Base-by-base conservation (phyloP, 345 rosid species). In the Murraya koenigii region DNA sequence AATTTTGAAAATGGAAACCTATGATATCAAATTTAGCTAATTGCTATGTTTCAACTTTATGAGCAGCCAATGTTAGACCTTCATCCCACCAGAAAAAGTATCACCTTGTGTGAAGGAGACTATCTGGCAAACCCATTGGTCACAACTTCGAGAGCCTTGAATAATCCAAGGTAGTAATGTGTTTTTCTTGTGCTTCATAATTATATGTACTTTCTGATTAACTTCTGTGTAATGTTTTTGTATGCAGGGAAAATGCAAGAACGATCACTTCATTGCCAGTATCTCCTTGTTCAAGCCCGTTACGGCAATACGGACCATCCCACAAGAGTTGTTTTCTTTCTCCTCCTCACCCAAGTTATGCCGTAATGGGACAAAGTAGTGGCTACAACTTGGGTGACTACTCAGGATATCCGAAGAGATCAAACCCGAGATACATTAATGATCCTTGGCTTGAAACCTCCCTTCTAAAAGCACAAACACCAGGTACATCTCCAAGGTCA, bases 251-350 rank as follows among this genome's bases (percentile, higher is more conserved):
- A 76, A 90, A 87, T 69, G 83, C 73, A 60, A 90, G 95, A 84
- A 85, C 79, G 77, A 94, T 91, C 49, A 83, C 95, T 1, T 96
- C 99, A 3, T 83, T 91, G 80, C 99, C 98, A 0, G 98, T 90
- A 39, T 96, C 99, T 73, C 99, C 97, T 38, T 86, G 87, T 84
- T 88, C 99, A 73, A 96, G 99, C 80, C 99, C 99, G 1, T 80
- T 93, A 77, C 84, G 99, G 41, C 87, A 90, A 52, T 64, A 76
- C 49, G 95, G 91, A 70, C 84, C 91, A 0, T 87, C 95, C 32
- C 84, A 88, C 68, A 88, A 77, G 82, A 93, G 94, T 74, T 87
- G 95, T 84, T 87, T 78, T 72, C 88, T 88, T 54, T 96, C 98
- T 22, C 99, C 99, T 78, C 91, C 94, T 72, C 98, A 90, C 76